Evolutionary conservation across 768 basidiomycete species (phyloP).

Genomic region (Filobasidium wieringae): DNA sequence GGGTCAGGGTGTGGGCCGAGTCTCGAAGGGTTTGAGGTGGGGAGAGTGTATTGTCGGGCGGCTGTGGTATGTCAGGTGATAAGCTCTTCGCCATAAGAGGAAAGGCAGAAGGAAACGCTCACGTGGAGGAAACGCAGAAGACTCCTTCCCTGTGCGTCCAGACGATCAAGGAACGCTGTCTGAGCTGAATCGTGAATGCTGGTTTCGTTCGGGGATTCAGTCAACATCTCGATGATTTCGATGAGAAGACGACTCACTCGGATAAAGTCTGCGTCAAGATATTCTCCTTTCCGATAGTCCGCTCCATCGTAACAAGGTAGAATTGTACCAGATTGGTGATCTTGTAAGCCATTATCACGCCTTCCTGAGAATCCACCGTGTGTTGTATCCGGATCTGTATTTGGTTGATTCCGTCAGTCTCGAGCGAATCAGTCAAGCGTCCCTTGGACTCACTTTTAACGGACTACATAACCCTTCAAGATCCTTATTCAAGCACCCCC

Average conservation of each 20-base stretch:
- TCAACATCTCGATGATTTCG: too few species aligned
- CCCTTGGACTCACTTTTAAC: slow-evolving; percentile 52
- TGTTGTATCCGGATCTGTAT: slow-evolving; percentile 74
- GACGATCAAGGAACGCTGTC: slow-evolving; percentile 73
- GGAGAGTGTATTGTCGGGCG: slow-evolving; percentile 52
- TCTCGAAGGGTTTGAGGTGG: slow-evolving; percentile 73
- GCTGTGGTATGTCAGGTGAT: slow-evolving; percentile 16
- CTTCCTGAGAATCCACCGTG: slow-evolving; percentile 85
- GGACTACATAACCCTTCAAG: slow-evolving; percentile 76
- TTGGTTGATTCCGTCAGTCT: neutral
- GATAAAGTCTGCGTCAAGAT: slow-evolving; percentile 60
- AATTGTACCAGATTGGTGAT: slow-evolving; percentile 92
- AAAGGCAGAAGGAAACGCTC: slow-evolving; percentile 12
- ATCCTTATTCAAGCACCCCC: slow-evolving; percentile 65
- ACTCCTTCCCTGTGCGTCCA: slow-evolving; percentile 67
- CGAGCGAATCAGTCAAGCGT: slow-evolving; percentile 1
- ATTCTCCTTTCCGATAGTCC: slow-evolving; percentile 79
- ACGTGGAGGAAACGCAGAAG: slow-evolving; percentile 45
- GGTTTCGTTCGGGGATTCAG: neutral
- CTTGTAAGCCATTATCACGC: slow-evolving; percentile 80
- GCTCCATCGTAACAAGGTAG: slow-evolving; percentile 80
- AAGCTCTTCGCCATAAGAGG: neutral
- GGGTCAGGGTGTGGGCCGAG: slow-evolving; percentile 67
- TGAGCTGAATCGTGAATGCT: slow-evolving; percentile 74
- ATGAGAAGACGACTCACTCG: slow-evolving; percentile 58